These are phyloP conservation scores for Aleurites moluccanus DNA, from an alignment of 441 rosid genomes.

Conservation along the genomic window DNA sequence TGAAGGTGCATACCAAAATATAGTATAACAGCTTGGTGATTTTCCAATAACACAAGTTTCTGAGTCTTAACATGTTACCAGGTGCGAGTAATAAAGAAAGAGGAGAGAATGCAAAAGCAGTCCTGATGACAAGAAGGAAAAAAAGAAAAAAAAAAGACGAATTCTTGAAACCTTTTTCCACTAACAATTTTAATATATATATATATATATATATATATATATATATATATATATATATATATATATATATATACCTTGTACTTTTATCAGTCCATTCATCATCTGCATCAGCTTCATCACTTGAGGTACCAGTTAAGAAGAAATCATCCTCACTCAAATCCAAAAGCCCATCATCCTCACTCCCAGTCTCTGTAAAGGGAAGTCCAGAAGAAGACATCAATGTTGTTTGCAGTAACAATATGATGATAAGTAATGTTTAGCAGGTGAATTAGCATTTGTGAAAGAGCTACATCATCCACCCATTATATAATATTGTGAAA, in stretches of 20 bases:
- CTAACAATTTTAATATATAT: slow-evolving; percentile 14
- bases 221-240: slow-evolving; percentile 23
- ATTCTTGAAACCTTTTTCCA: not conserved
- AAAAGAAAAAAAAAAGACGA: not conserved
- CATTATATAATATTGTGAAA: not conserved
- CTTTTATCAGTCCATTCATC: slow-evolving; percentile 97
- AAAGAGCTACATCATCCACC: not conserved
- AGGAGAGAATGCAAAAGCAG: not conserved
- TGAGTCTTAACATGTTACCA: slow-evolving; percentile 3
- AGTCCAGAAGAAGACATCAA: slow-evolving; percentile 12
- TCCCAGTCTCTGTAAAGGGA: slow-evolving; percentile 72
- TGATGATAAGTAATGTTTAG: slow-evolving; percentile 8
- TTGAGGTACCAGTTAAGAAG: slow-evolving; percentile 76
- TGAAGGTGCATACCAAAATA: not conserved
- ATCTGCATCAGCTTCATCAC: slow-evolving; percentile 96
- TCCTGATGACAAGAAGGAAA: not conserved
- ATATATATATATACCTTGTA: slow-evolving; percentile 47
- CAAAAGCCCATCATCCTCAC: slow-evolving; percentile 91
- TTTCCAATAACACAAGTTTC: not conserved
- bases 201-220: slow-evolving; percentile 22
- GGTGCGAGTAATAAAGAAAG: not conserved
- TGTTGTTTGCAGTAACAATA: not conserved
- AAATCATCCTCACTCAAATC: slow-evolving; percentile 92
- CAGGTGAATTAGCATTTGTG: slow-evolving; percentile 11
- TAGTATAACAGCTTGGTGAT: not conserved